Base-by-base conservation (phyloP, 1,284 basidiomycete species). In the Rugosomyces carneus region DNA sequence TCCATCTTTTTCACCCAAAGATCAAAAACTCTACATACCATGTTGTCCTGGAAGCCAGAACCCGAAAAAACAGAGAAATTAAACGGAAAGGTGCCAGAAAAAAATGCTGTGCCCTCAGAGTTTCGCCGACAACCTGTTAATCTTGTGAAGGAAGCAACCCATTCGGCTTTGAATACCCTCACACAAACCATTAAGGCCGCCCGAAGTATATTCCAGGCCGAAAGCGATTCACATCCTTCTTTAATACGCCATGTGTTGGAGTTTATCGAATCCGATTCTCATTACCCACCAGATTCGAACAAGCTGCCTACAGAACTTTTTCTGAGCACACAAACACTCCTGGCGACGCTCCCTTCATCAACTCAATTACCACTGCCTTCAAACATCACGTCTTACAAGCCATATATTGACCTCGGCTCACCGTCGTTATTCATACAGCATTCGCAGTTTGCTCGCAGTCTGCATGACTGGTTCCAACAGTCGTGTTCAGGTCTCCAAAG, bases 1-100 rank as follows among this genome's bases (percentile, higher is more conserved):
- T 68, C 73, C 4, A 72, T 84, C 6, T 78, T 88, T 48, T 75
- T 94, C 3, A 65, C 71, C 0, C 90, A 93, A 61, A 77, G 92
- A 5, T 72, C 76, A 11, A 83, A 79, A 60, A 76, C 81, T 0
- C 61, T 93, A 1, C 72, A 78, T 15, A 61, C 65, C 2, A 54
- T 75, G 11, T 66, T 85, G 24, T 60, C 69, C 11, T 68, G 65
- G 57, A 57, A 57, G 55, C 58, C 48, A 42, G 53, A 51, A 32
- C 20, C 23, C 29, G 53, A 54, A n/a, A 13, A 31, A 31, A 37
- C 46, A 13, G 6, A 52, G 44, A 37, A 48, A 54, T 44, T 53
- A 9, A 76, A 75, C 50, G 71, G 73, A 13, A 57, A 67, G 49
- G 50, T 59, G 20, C 41, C 57, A 13, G 60, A 62, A 37, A 56